Base-by-base conservation (phyloP, 202 grass and related monocot species). In the Panicum virgatum region DNA sequence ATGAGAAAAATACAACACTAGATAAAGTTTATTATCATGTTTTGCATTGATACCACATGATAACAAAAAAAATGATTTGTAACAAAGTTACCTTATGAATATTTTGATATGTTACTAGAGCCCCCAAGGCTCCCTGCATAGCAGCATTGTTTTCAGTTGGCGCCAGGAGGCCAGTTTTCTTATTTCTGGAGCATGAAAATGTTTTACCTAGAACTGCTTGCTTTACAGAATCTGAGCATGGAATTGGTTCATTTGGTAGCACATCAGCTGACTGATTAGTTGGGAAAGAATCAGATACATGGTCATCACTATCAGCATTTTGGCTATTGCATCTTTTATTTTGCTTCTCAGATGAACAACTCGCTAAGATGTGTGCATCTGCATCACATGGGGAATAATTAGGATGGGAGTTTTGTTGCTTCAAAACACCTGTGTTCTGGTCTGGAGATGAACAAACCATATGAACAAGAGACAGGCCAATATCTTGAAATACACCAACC, bases 401-500 rank as follows among this genome's bases (percentile, higher is more conserved):
- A 77, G 25, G 13, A 20, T 75, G 86, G 22, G 62, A 68, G 60
- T 65, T 72, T 64, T 30, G 15, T 12, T 76, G 79, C 60, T 88
- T 44, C 30, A 88, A 78, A 57, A 42, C 44, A 22, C 54, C 66
- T 81, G 32, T 54, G 16, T 42, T 54, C 16, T 50, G 58, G 65
- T 80, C 75, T 62, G 82, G 52, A 82, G 60, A 78, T 79, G 83
- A 79, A 43, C 82, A 57, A 62, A 77, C 19, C 75, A 61, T 27
- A 67, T 79, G 88, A 53, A 83, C 29, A 75, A 66, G 63, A 62
- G 47, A 89, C 20, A 98, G 26, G 70, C 90, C 95, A 86, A 93
- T 82, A 94, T 98, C 95, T 93, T 85, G 56, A 39, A 82, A 98
- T 76, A 36, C 90, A 80, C 87, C 72, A 77, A 79, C 56, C 90